Conservation (phyloP, 192 early-diverging fungal genomes). For the Endogone sp. region DNA sequence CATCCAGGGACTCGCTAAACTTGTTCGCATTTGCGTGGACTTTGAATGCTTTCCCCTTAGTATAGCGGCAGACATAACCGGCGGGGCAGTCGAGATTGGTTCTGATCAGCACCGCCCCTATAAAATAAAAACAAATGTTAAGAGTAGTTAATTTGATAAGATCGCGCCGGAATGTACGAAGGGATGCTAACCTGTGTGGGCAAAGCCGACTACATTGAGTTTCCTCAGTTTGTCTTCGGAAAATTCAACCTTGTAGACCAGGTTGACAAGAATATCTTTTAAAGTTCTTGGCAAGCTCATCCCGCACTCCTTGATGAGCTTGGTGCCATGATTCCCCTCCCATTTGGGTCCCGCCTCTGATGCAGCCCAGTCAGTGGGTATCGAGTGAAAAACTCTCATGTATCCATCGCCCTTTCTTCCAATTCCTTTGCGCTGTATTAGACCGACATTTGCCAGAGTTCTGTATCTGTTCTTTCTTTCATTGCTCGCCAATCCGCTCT, state of each 20-base stretch:
- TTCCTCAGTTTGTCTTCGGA: slow-evolving; percentile 19
- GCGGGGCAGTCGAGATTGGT: slow-evolving; percentile 22
- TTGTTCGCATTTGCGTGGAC: slow-evolving; percentile 17
- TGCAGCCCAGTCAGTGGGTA: slow-evolving; percentile 6
- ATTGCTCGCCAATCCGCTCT: slow-evolving; percentile 4
- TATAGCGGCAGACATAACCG: slow-evolving; percentile 19
- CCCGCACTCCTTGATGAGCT: slow-evolving; percentile 17
- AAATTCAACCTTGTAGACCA: slow-evolving; percentile 16
- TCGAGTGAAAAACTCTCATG: slow-evolving; percentile 3
- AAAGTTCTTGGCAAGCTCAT: slow-evolving; percentile 19
- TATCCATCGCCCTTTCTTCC: slow-evolving; percentile 4
- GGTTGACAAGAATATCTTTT: slow-evolving; percentile 17
- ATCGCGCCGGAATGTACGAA: background rate
- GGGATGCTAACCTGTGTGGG: slow-evolving; percentile 16
- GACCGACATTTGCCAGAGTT: slow-evolving; percentile 1
- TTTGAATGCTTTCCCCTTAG: slow-evolving; percentile 14
- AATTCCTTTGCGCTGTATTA: slow-evolving; percentile 1
- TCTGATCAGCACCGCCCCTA: slow-evolving; percentile 18
- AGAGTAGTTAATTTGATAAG: slow-evolving; percentile 6
- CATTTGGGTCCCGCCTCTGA: slow-evolving; percentile 9
- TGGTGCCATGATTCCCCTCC: slow-evolving; percentile 11
- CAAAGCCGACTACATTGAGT: slow-evolving; percentile 17
- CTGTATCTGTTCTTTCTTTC: slow-evolving; percentile 3
- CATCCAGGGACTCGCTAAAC: slow-evolving; percentile 19
- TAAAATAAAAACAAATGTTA: slow-evolving; percentile 17